Conservation (phyloP, 805 yeast species). For the Priceomyces fermenticarens region DNA sequence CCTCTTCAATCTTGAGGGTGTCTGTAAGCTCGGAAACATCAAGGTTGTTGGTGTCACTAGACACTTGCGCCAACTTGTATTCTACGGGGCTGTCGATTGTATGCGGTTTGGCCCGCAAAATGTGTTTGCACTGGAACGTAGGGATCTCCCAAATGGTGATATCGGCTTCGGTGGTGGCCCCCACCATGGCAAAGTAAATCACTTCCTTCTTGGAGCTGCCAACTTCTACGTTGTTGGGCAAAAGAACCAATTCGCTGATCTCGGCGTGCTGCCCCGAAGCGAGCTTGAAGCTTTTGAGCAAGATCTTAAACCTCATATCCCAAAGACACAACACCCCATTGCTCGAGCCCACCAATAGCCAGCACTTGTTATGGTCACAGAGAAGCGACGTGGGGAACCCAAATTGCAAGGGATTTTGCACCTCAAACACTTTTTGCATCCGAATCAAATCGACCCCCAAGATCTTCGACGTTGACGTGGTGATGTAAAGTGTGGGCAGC, state of each 20-base stretch:
- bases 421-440: conserved; percentile 39
- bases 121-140: conserved; percentile 50
- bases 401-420: conserved; percentile 57
- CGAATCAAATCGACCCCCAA: conserved; percentile 56
- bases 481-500: conserved; percentile 43
- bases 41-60: conserved; percentile 11
- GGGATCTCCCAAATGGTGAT: conserved; percentile 77
- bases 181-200: conserved; percentile 9
- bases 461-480: conserved; percentile 54
- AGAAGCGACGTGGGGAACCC: conserved; percentile 66
- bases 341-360: conserved; percentile 74
- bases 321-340: conserved; percentile 74
- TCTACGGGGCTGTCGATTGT: conserved; percentile 14
- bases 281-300: conserved; percentile 62
- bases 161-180: conserved; percentile 36
- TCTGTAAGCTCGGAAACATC: conserved; percentile 11
- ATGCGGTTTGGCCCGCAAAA: conserved; percentile 17
- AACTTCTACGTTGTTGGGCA: conserved; percentile 38
- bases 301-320: conserved; percentile 70
- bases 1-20: conserved; percentile 12
- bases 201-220: conserved; percentile 14
- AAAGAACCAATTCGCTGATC: conserved; percentile 44
- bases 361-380: conserved; percentile 49
- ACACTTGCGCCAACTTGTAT: conserved; percentile 21
- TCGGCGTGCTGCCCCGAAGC: conserved; percentile 30